Base-by-base conservation (phyloP, 2,329 filamentous ascomycete species). In the Tolypocladium inflatum region DNA sequence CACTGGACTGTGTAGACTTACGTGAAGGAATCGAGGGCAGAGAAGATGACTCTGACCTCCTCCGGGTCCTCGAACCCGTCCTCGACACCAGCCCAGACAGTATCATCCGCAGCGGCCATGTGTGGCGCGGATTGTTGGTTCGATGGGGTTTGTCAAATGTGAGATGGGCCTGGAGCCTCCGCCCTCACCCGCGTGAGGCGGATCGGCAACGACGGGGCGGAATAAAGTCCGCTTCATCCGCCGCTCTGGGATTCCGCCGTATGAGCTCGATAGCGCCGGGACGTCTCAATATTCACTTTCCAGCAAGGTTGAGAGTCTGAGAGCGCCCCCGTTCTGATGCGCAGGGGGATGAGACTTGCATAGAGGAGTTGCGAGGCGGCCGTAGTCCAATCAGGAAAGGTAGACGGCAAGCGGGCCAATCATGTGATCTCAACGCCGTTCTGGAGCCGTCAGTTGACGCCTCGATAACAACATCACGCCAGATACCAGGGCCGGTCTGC, bases 21-120 rank as follows among this genome's bases (percentile, higher is more conserved):
- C 91, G 87, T 81, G 73, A 94, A 97, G 13, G 93, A 97, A 75
- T 96, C 91, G 56, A 97, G 74, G 2, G 91, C 87, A 55, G 85
- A 86, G 71, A 89, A 90, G 11, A 97, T 81, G 54, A 95, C 91
- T 61, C 81, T 81, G 54, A 85, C 78, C 74, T 99, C 93, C 62
- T 95, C 91, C 0, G 86, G 84, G 66, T 97, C 91, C 11, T 83
- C 77, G 54, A 88, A 78, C 19, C 83, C 81, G 58, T 87, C 82
- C 62, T 86, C 85, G 56, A 87, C 78, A 3, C 83, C 85, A 39
- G 74, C 74, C 85, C 86, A 89, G 58, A 73, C 69, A 57, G 70
- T 68, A 50, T 76, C 71, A 21, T 76, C 73, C 5, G 66, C 68
- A 42, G 62, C 59, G 52, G 61, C 55, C 55, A 60, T 42, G 11